A percentile compares a stretch with the other conserved stretches of the same genome.
Evolutionary conservation across 2,329 filamentous ascomycete genomes (phyloP).

Genomic region (Rhynchosporium secalis): DNA sequence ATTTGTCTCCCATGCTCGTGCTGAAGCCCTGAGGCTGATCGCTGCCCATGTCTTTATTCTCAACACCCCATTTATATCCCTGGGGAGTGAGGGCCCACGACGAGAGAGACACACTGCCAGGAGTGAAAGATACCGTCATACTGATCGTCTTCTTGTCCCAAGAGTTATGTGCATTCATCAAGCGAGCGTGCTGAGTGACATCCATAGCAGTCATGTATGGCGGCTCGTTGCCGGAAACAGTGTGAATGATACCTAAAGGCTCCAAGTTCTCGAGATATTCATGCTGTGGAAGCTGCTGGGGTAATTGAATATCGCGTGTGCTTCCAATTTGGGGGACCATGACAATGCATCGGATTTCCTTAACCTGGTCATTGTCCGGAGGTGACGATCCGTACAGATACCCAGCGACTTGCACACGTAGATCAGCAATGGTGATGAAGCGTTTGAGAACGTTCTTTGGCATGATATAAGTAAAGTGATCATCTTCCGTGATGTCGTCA

Average conservation of each 20-base stretch:
- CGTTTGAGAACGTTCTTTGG: slow-evolving; percentile 98
- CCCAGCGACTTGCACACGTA: slow-evolving; percentile 93
- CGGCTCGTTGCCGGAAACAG: slow-evolving; percentile 88
- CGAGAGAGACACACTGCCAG: slow-evolving; percentile 89
- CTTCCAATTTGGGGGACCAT: slow-evolving; percentile 97
- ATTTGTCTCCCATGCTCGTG: slow-evolving; percentile 90
- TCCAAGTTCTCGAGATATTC: slow-evolving; percentile 86
- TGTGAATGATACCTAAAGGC: slow-evolving; percentile 93
- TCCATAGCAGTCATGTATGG: slow-evolving; percentile 96
- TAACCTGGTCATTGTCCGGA: slow-evolving; percentile 92
- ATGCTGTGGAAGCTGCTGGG: slow-evolving; percentile 86
- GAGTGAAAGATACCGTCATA: slow-evolving; percentile 94
- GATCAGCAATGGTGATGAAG: slow-evolving; percentile 95
- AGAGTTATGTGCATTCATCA: slow-evolving; percentile 77
- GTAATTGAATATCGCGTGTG: slow-evolving; percentile 86
- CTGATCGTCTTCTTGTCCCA: slow-evolving; percentile 91
- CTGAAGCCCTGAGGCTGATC: slow-evolving; percentile 94
- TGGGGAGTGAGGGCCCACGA: slow-evolving; percentile 90
- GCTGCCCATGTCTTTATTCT: slow-evolving; percentile 89
- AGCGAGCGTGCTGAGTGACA: slow-evolving; percentile 87
- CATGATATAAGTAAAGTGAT: slow-evolving; percentile 93
- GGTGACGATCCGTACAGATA: slow-evolving; percentile 94
- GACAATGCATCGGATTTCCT: slow-evolving; percentile 94
- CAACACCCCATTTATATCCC: slow-evolving; percentile 94
- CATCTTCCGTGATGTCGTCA: slow-evolving; percentile 87